A percentile compares a stretch with the other conserved stretches of the same genome.
Evolutionary conservation across 1,284 basidiomycete genomes (phyloP).

Genomic region (Austroboletus niveus): DNA sequence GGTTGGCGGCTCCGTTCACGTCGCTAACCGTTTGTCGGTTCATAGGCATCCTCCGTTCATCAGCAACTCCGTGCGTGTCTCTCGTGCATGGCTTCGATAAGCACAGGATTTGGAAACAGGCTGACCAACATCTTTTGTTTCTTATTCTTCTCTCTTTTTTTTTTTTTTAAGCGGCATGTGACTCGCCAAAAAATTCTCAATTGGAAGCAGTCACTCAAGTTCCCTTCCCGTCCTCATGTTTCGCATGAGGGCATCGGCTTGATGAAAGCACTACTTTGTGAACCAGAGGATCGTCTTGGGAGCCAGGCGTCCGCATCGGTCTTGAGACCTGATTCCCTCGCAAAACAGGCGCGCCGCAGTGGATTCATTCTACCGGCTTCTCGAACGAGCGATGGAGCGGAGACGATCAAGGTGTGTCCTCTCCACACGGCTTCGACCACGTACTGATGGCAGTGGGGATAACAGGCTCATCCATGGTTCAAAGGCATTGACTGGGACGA

Average conservation of each 20-base stretch:
- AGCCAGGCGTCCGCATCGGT: conserved; percentile 67
- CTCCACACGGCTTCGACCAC: conserved; percentile 16
- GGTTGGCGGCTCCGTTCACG: conserved; percentile 25
- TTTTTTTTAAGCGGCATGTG: conserved; percentile 65
- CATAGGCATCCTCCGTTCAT: conserved; percentile 89
- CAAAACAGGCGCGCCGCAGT: conserved; percentile 71
- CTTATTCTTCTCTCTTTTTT: conserved; percentile 4
- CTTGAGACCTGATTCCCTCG: conserved; percentile 73
- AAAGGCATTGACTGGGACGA: conserved; percentile 81
- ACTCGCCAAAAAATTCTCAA: conserved; percentile 92
- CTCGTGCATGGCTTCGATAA: conserved; percentile 8
- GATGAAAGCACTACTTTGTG: conserved; percentile 87
- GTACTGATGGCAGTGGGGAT: conserved; percentile 23
- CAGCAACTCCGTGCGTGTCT: conserved; percentile 74
- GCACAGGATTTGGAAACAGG: conserved; percentile 18
- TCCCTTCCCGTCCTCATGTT: conserved; percentile 81
- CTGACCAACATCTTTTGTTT: conserved; percentile 8
- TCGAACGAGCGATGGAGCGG: conserved; percentile 75
- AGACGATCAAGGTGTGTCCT: conserved; percentile 74
- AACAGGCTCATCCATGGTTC: conserved; percentile 84
- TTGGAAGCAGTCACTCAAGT: conserved; percentile 86
- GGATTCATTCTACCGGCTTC: conserved; percentile 60
- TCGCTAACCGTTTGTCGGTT: conserved; percentile 25
- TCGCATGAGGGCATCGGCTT: conserved; percentile 85
- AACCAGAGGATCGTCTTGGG: conserved; percentile 91